Conservation (phyloP, 805 yeast species). For the Wickerhamomyces bisporus region DNA sequence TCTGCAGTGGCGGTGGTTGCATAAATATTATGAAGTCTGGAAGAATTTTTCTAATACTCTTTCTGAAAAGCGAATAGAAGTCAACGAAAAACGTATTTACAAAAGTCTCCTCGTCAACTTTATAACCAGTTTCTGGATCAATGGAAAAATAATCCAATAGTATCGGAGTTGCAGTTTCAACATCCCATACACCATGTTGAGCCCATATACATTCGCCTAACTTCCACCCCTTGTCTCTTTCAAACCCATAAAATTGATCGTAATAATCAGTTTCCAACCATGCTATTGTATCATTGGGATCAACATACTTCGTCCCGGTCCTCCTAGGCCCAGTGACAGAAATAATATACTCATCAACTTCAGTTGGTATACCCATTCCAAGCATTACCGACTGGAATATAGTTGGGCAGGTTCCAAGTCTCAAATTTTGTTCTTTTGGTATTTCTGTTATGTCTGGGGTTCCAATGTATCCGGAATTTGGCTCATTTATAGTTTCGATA, state of each 20-base stretch:
- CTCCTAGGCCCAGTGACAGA: slow-evolving; percentile 74
- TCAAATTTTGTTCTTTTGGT: slow-evolving; percentile 60
- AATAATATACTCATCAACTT: slow-evolving; percentile 66
- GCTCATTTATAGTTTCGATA: slow-evolving; percentile 82
- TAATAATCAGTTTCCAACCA: slow-evolving; percentile 58
- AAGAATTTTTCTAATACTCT: slow-evolving; percentile 41
- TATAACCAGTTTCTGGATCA: slow-evolving; percentile 33
- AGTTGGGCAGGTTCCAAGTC: slow-evolving; percentile 80
- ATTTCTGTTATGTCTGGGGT: slow-evolving; percentile 45
- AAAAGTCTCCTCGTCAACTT: slow-evolving; percentile 48
- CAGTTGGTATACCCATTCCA: slow-evolving; percentile 72
- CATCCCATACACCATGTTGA: slow-evolving; percentile 72
- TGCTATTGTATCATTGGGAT: slow-evolving; percentile 61
- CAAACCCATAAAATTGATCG: slow-evolving; percentile 69
- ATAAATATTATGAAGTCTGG: slow-evolving; percentile 51
- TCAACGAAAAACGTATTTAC: slow-evolving; percentile 60
- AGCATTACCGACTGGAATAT: slow-evolving; percentile 65
- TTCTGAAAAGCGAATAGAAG: slow-evolving; percentile 50
- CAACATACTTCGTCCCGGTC: slow-evolving; percentile 48
- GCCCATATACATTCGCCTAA: slow-evolving; percentile 79
- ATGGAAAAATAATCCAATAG: slow-evolving; percentile 47
- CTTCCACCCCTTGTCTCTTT: slow-evolving; percentile 58
- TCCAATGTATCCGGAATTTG: slow-evolving; percentile 72
- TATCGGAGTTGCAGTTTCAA: slow-evolving; percentile 31
- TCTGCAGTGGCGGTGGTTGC: slow-evolving; percentile 77